phyloP scores from a whole-genome alignment of 169 alveolate genomes.

The Eimeria acervulina region DNA sequence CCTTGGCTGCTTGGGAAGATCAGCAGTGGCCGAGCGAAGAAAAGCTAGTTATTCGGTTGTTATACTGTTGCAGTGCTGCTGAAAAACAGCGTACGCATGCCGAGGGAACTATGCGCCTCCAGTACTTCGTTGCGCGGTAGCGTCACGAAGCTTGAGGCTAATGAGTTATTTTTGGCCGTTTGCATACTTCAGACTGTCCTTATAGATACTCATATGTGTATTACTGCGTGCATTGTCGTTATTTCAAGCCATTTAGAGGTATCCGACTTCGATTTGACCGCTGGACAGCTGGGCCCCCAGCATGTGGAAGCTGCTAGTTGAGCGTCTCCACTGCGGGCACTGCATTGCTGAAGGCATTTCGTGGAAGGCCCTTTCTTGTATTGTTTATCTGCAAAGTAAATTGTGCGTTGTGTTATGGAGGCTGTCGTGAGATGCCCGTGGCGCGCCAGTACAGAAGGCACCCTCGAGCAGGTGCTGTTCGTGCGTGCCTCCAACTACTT shows the following conservation, averaged over 20 bases:
- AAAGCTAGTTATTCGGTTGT: background rate
- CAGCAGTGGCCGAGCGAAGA: background rate
- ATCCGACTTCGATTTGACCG: slow-evolving; percentile 20
- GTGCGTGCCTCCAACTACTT: background rate
- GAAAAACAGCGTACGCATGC: background rate
- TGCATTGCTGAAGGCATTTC: background rate
- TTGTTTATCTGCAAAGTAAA: slow-evolving; percentile 4
- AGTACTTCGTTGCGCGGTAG: background rate
- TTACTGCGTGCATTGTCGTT: background rate
- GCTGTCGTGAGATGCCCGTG: background rate
- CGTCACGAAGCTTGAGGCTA: background rate
- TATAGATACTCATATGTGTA: background rate
- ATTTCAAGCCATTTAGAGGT: background rate
- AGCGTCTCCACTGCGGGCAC: slow-evolving; percentile 21
- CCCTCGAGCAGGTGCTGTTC: slow-evolving; percentile 41
- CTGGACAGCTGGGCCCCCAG: slow-evolving; percentile 65
- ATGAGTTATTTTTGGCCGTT: background rate
- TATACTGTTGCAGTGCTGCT: background rate
- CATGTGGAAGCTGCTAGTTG: background rate
- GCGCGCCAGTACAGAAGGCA: background rate
- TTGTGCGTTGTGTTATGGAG: background rate
- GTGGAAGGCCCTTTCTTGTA: background rate
- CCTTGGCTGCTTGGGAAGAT: background rate
- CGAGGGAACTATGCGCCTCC: background rate
- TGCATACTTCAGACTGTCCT: background rate